phyloP scores from a whole-genome alignment of 176 grass and related monocot species.

The Metroxylon sagu region DNA sequence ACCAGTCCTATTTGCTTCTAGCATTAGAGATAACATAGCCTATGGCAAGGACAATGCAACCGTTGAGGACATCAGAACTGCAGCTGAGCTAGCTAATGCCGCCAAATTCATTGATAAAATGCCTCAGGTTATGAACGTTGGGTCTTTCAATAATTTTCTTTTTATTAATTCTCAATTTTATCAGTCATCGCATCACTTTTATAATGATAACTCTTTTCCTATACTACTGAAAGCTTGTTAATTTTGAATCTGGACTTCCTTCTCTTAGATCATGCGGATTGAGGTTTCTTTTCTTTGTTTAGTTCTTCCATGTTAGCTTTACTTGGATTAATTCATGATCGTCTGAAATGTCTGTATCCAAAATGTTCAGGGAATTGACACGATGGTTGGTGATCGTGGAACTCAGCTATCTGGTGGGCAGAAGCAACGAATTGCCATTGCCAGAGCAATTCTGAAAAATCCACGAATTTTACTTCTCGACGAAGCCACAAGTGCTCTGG shows the following conservation, averaged over 20 bases:
- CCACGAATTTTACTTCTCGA: conserved; percentile 82
- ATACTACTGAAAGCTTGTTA: too few species aligned
- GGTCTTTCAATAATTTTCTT: too few species aligned
- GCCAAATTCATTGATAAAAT: conserved; percentile 95
- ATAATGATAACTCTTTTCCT: too few species aligned
- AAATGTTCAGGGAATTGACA: conserved; percentile 58
- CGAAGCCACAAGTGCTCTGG: conserved; percentile 85
- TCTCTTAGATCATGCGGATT: too few species aligned
- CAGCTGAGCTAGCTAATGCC: conserved; percentile 85
- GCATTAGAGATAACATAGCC: conserved; percentile 78
- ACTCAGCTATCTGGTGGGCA: conserved; percentile 85
- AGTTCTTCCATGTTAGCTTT: too few species aligned
- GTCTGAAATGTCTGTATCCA: neutral
- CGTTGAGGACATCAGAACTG: conserved; percentile 66
- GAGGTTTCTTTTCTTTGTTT: too few species aligned
- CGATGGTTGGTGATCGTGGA: conserved; percentile 69
- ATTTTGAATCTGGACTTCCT: too few species aligned
- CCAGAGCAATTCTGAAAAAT: conserved; percentile 88
- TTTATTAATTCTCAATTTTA: too few species aligned
- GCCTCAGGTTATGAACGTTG: conserved; percentile 47
- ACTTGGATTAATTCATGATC: too few species aligned
- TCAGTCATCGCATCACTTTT: too few species aligned
- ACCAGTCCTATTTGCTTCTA: conserved; percentile 65
- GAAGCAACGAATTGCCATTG: conserved; percentile 94
- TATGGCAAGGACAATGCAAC: conserved; percentile 70